Evolutionary conservation across 108 stramenopile genomes (phyloP), one percentile per base, ranked within the genome.

Genomic region (Fistulifera pelliculosa): DNA sequence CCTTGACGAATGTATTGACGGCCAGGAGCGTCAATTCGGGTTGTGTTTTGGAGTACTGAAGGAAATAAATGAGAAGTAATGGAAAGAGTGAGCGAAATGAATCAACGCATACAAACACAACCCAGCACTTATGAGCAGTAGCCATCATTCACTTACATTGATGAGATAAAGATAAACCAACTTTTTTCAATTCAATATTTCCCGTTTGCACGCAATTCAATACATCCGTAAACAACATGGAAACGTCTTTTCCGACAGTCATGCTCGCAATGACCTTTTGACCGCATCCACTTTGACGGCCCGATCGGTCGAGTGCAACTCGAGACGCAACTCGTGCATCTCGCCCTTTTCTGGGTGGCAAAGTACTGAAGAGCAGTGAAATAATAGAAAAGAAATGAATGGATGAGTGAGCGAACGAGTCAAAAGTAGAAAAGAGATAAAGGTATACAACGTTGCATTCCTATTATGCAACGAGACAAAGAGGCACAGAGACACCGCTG

Each of bases 1-100:
- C 98, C 77, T 98, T 96, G 45, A 97, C 95, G 68, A 99, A 99
- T 25, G 97, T 96, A 65, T 99, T 99, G 54, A 98, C 99, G n/a
- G 99, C 99, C 61, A 99, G 60, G 26, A 99, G 62, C 23, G 99
- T 95, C 54, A 98, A 57, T 50, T 99, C 99, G 16, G 99, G 99
- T 58, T 98, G 94, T 21, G 84, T 87, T 80, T 98, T 98, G 83
- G 99, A 96, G 65, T 99, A 98, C 31, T 35, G 8, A 35, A 35
- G 6, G 6, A 8, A 35, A 3, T 6, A 6, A 8, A 35, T 35
- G n/a, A 35, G 31, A 35, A 8, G 31, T 35, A 6, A 35, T 6
- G 31, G 8, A 35, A 8, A 6, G 31, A 35, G 31, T 35, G 8
- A 35, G 6, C 3, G 31, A 35, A 35, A 35, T 6, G 31, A 35